phyloP scores from a whole-genome alignment of 2,329 filamentous ascomycete genomes.

The Colletotrichum lupini region DNA sequence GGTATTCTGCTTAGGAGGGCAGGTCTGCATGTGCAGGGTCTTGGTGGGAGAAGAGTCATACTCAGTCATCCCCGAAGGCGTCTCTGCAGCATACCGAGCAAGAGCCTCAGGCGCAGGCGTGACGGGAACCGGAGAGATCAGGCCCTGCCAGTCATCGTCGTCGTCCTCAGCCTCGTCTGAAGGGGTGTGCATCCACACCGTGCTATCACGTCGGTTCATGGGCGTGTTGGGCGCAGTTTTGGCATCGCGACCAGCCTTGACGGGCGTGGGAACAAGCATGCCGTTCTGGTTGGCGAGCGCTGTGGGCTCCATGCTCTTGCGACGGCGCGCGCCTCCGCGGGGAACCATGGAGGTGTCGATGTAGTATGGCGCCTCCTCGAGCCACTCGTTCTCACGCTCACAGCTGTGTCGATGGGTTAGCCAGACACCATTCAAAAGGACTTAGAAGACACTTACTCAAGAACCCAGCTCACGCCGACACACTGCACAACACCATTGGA shows the following conservation, averaged over 20 bases:
- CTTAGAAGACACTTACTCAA: slow-evolving; percentile 73
- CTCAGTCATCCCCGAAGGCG: slow-evolving; percentile 50
- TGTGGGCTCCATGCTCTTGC: slow-evolving; percentile 85
- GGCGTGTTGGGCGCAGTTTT: slow-evolving; percentile 59
- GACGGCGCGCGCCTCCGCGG: slow-evolving; percentile 76
- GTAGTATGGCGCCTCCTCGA: slow-evolving; percentile 77
- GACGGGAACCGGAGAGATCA: slow-evolving; percentile 67
- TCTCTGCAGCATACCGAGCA: slow-evolving; percentile 62
- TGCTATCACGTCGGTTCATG: slow-evolving; percentile 63
- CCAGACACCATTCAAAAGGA: background rate
- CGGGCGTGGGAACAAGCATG: slow-evolving; percentile 61
- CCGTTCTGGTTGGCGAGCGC: slow-evolving; percentile 77
- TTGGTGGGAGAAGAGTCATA: slow-evolving; percentile 50
- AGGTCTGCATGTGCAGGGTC: slow-evolving; percentile 61
- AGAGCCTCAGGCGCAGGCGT: slow-evolving; percentile 68
- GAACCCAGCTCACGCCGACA: slow-evolving; percentile 88
- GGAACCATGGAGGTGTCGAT: slow-evolving; percentile 76
- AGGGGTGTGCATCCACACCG: slow-evolving; percentile 66
- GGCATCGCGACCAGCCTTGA: slow-evolving; percentile 42
- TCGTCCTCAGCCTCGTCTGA: slow-evolving; percentile 54
- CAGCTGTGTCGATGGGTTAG: slow-evolving; percentile 61
- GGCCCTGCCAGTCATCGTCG: slow-evolving; percentile 53
- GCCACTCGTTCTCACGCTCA: slow-evolving; percentile 80
- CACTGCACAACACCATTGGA: slow-evolving; percentile 82
- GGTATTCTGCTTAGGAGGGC: slow-evolving; percentile 60